Conservation (phyloP, 371 early-diverging fungal species). For the Phascolomyces articulosus region DNA sequence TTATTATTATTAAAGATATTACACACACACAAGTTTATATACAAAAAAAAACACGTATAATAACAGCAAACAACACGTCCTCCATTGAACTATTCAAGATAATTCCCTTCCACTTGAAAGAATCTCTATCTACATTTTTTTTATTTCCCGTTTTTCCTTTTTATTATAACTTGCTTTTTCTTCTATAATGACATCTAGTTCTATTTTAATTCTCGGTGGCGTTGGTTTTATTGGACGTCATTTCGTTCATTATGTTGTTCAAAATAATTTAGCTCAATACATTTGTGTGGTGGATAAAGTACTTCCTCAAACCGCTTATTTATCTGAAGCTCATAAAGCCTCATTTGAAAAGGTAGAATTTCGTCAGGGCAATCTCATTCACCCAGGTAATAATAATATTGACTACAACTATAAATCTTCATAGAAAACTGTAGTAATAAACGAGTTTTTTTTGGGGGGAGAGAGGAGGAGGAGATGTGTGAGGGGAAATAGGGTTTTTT, state of each 20-base stretch:
- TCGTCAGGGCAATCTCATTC: constrained; percentile 81
- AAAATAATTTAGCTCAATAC: constrained; percentile 61
- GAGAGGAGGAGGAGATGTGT: too few relatives aligned
- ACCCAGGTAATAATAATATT: constrained; percentile 63
- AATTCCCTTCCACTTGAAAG: too few relatives aligned
- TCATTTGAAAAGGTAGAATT: constrained; percentile 80
- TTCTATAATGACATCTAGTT: constrained; percentile 14
- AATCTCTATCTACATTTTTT: neutral
- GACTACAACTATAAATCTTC: too few relatives aligned
- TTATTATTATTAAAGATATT: too few relatives aligned
- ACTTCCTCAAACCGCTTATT: constrained; percentile 84
- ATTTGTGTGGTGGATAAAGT: constrained; percentile 92
- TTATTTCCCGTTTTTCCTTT: neutral
- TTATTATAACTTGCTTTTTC: constrained; percentile 6
- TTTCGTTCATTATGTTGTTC: constrained; percentile 74
- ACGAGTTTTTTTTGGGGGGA: neutral
- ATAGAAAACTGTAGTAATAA: too few relatives aligned
- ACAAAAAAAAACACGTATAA: too few relatives aligned
- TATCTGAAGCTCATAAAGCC: constrained; percentile 65
- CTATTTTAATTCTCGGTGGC: constrained; percentile 81
- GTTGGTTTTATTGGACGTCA: constrained; percentile 88
- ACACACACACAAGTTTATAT: too few relatives aligned
- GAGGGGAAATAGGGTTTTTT: too few relatives aligned
- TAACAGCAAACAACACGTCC: too few relatives aligned
- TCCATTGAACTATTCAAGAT: too few relatives aligned